Percentiles rank a stretch among this genome's conserved stretches.
Conservation (phyloP, 345 rosid genomes). For the Eucalyptus brandiana region DNA sequence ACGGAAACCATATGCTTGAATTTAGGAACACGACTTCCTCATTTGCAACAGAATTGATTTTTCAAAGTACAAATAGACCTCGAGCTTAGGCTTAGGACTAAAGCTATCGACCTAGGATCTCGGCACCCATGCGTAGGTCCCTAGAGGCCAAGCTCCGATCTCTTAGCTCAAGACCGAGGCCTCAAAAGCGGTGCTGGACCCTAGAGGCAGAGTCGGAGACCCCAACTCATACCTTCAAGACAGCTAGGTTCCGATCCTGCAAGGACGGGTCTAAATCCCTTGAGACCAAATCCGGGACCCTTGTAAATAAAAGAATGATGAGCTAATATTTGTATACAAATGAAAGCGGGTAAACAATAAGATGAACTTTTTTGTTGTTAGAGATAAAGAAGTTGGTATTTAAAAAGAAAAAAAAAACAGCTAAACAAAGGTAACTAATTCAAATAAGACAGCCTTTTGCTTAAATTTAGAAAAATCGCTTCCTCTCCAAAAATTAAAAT, state of each 20-base stretch:
- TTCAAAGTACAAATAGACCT: background rate
- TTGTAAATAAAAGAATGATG: background rate
- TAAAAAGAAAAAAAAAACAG: background rate
- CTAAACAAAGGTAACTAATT: background rate
- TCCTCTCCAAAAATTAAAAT: background rate
- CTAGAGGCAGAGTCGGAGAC: background rate
- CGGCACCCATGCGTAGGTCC: background rate
- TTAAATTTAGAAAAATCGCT: background rate
- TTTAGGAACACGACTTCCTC: background rate
- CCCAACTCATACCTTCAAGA: background rate
- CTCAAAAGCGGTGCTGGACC: background rate
- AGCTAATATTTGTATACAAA: background rate
- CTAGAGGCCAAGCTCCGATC: background rate
- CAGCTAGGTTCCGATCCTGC: background rate
- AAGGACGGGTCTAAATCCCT: background rate
- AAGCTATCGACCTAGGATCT: background rate
- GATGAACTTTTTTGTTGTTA: background rate
- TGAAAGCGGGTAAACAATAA: background rate
- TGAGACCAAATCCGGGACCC: background rate
- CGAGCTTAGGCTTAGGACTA: background rate
- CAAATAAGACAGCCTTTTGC: background rate
- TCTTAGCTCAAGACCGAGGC: background rate
- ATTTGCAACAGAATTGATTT: background rate
- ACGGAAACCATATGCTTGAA: background rate
- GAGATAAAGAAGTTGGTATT: background rate